phyloP scores from a whole-genome alignment of 805 yeast genomes.

The Kodamaea sagamina region DNA sequence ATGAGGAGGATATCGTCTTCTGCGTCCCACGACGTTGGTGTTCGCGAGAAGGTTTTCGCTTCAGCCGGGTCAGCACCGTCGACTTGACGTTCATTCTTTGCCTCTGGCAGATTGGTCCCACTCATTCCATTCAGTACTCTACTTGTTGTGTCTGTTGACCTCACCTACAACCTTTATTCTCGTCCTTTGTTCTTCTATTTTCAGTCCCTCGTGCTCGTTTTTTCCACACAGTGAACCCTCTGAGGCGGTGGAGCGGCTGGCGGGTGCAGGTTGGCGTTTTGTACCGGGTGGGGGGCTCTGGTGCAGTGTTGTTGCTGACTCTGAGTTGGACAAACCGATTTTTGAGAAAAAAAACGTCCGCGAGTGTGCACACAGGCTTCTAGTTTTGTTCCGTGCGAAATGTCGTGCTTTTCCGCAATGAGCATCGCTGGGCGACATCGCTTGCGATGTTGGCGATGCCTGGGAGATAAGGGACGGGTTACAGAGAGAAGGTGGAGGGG shows the following conservation, averaged over 20 bases:
- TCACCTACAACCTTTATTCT: too few species aligned
- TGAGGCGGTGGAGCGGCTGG: too few species aligned
- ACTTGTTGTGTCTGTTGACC: too few species aligned
- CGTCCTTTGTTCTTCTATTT: background rate
- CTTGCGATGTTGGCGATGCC: too few species aligned
- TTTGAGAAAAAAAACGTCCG: slow-evolving; percentile 5
- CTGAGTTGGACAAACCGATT: too few species aligned
- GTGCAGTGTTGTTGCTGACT: too few species aligned
- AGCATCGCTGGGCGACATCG: slow-evolving; percentile 7
- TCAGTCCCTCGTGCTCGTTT: too few species aligned
- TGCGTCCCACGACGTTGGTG: slow-evolving; percentile 52
- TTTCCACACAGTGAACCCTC: too few species aligned
- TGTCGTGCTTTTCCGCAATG: slow-evolving; percentile 6
- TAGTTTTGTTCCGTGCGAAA: background rate
- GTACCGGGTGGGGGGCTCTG: too few species aligned
- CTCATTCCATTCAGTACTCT: too few species aligned
- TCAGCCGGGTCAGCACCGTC: slow-evolving; percentile 7
- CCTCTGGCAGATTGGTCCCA: slow-evolving; percentile 6
- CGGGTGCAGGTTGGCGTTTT: too few species aligned
- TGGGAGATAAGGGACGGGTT: background rate
- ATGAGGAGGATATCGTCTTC: slow-evolving; percentile 46
- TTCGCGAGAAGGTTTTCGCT: slow-evolving; percentile 35
- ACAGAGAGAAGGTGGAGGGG: background rate
- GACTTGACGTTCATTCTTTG: background rate
- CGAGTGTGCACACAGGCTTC: slow-evolving; percentile 1